Conservation (phyloP, 441 rosid species). For the Manihot esculenta region DNA sequence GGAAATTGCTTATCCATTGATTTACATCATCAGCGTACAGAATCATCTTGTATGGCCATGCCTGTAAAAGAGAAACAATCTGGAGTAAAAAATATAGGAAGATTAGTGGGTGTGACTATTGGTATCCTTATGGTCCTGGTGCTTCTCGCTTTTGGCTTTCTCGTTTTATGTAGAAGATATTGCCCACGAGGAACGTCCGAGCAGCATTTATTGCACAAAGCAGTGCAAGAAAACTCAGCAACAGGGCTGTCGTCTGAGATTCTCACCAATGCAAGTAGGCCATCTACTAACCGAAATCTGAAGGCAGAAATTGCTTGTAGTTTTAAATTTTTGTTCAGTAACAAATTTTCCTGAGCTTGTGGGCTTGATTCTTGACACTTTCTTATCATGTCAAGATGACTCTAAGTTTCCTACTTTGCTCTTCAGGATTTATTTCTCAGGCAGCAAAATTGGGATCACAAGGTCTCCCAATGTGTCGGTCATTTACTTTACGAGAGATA, state of each 20-base stretch:
- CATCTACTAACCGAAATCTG: not conserved
- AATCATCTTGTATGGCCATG: slow-evolving; percentile 51
- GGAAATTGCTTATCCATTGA: slow-evolving; percentile 65
- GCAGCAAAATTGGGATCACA: slow-evolving; percentile 36
- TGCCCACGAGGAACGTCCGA: slow-evolving; percentile 43
- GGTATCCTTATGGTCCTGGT: slow-evolving; percentile 33
- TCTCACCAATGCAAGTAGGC: slow-evolving; percentile 60
- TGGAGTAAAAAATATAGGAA: slow-evolving; percentile 40
- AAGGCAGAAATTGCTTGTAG: not conserved
- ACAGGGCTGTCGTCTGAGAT: slow-evolving; percentile 50
- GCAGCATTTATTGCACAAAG: slow-evolving; percentile 52
- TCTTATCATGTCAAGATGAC: not conserved
- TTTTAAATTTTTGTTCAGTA: not conserved
- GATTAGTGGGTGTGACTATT: slow-evolving; percentile 42
- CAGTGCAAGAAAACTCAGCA: slow-evolving; percentile 43
- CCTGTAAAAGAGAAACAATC: slow-evolving; percentile 30
- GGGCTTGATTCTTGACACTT: not conserved
- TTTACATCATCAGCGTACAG: slow-evolving; percentile 44
- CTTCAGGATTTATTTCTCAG: slow-evolving; percentile 41
- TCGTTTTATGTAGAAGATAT: slow-evolving; percentile 39
- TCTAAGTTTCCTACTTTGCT: slow-evolving; percentile 9
- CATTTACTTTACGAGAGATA: slow-evolving; percentile 47
- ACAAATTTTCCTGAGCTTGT: not conserved
- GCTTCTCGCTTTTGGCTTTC: slow-evolving; percentile 44
- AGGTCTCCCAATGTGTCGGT: slow-evolving; percentile 41